These are phyloP conservation scores for Sarocladiaceae sp. DNA, from an alignment of 2,329 filamentous ascomycete species.

Conservation along the genomic window DNA sequence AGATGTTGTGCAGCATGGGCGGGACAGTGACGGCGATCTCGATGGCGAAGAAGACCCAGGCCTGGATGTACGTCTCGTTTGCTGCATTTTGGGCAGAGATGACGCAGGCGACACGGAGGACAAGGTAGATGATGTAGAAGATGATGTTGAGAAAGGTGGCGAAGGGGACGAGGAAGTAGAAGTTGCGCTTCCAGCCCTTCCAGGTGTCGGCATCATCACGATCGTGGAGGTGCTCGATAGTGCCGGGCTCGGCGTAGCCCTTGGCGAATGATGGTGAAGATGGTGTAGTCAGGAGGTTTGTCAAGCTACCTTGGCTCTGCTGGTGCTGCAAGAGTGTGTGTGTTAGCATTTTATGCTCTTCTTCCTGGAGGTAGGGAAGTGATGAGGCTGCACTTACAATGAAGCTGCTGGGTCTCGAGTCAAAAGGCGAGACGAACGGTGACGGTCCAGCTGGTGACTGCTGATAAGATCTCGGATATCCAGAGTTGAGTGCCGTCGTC, in stretches of 20 bases:
- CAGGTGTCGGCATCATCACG: conserved; percentile 38
- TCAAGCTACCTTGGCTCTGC: conserved; percentile 10
- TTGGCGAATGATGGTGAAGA: conserved; percentile 24
- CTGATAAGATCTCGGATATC: too few species aligned
- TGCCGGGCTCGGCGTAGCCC: conserved; percentile 19
- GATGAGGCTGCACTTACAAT: too few species aligned
- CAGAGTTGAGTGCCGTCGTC: neutral
- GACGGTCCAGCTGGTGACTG: neutral
- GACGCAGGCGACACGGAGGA: conserved; percentile 44
- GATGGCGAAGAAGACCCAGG: conserved; percentile 52
- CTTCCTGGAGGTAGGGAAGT: neutral
- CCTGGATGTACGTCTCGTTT: conserved; percentile 36
- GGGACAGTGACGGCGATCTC: conserved; percentile 48
- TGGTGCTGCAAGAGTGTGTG: conserved; percentile 7
- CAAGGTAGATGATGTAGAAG: conserved; percentile 44
- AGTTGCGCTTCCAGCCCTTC: conserved; percentile 35
- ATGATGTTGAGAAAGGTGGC: conserved; percentile 33
- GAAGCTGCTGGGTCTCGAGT: conserved; percentile 9
- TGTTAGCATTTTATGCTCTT: too few species aligned
- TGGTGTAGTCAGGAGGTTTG: conserved; percentile 25
- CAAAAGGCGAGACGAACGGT: conserved; percentile 3
- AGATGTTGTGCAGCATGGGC: conserved; percentile 49
- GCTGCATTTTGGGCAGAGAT: conserved; percentile 40
- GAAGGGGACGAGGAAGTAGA: conserved; percentile 32
- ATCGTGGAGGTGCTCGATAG: conserved; percentile 33